Evolutionary conservation across 2,329 filamentous ascomycete species (phyloP).

Genomic region (Sporothrix sp.): DNA sequence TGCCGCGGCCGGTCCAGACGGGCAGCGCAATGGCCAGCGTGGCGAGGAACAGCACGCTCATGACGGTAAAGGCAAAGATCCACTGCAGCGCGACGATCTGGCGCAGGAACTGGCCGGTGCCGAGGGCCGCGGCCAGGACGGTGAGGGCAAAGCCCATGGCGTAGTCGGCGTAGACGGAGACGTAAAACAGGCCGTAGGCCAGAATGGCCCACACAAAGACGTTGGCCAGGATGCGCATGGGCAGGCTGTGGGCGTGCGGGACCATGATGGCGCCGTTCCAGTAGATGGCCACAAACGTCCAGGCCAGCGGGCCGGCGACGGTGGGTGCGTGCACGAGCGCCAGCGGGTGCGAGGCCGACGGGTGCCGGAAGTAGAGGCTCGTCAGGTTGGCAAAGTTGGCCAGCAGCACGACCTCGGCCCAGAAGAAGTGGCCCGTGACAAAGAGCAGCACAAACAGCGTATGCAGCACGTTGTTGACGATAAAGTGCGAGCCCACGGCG

Average conservation of each 20-base stretch:
- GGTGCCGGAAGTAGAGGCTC: constrained; percentile 71
- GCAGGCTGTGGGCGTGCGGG: constrained; percentile 52
- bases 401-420: constrained; percentile 65
- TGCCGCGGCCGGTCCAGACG: constrained; percentile 49
- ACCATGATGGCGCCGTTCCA: constrained; percentile 82
- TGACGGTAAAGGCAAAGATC: constrained; percentile 85
- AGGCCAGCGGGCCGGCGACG: constrained; percentile 69
- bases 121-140: constrained; percentile 62
- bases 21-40: constrained; percentile 58
- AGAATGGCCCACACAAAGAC: constrained; percentile 80
- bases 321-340: constrained; percentile 63
- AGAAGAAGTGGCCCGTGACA: constrained; percentile 63
- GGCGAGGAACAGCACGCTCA: constrained; percentile 60
- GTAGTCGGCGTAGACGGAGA: constrained; percentile 62
- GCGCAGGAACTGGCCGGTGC: constrained; percentile 64
- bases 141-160: constrained; percentile 73
- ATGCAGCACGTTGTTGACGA: constrained; percentile 73
- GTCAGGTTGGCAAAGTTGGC: constrained; percentile 76
- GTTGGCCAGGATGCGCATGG: constrained; percentile 74
- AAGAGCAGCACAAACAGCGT: constrained; percentile 79
- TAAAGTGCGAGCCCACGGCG: constrained; percentile 74
- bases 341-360: constrained; percentile 47
- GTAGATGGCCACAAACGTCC: constrained; percentile 78
- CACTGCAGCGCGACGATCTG: constrained; percentile 74
- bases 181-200: constrained; percentile 66